Base-by-base conservation (phyloP, 768 basidiomycete genomes). In the Collybiopsis confluens region DNA sequence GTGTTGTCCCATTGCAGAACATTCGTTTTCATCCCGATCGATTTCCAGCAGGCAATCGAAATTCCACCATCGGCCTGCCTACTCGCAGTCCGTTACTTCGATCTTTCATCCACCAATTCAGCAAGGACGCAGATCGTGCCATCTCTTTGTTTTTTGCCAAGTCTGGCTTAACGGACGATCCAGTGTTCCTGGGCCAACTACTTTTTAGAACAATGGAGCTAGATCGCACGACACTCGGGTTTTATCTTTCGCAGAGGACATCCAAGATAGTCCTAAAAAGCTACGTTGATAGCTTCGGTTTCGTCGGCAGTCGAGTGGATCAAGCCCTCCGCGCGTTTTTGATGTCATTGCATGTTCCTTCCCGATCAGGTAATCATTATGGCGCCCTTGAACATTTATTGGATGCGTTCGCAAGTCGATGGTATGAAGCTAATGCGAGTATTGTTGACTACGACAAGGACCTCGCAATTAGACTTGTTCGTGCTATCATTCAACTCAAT, bases 271-370 rank as follows among this genome's bases (percentile, higher is more conserved):
- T 92, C 28, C 74, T 98, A 41, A 87, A 86, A 62, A 81, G 88
- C 13, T 99, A 86, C 68, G 75, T 98, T 56, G 93, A 93, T 64
- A 81, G 81, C 55, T 98, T 98, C 68, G 85, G 90, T 26, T 92
- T 97, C 64, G 72, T 79, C 2, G 88, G 89, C 8, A 70, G 96
- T 43, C 76, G 91, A 58, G 81, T 98, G 55, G 94, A 98, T 72
- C 85, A 86, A 56, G 94, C 94, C 9, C 74, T 99, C 52, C 84
- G 96, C 50, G 81, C 87, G 45, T 98, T 98, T 74, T 72, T 98
- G 55, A 82, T 92, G 61, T 86, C 93, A 6, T 67, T 98, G 35
- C 77, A 88, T 60, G 59, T 84, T 36, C 77, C 82, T 55, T 68
- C 62, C 18, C 68, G 68, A 47, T 52, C 65, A 15, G 59, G 70